Evolutionary conservation across 2,329 filamentous ascomycete species (phyloP).

Genomic region (Clarireedia monteithiana): DNA sequence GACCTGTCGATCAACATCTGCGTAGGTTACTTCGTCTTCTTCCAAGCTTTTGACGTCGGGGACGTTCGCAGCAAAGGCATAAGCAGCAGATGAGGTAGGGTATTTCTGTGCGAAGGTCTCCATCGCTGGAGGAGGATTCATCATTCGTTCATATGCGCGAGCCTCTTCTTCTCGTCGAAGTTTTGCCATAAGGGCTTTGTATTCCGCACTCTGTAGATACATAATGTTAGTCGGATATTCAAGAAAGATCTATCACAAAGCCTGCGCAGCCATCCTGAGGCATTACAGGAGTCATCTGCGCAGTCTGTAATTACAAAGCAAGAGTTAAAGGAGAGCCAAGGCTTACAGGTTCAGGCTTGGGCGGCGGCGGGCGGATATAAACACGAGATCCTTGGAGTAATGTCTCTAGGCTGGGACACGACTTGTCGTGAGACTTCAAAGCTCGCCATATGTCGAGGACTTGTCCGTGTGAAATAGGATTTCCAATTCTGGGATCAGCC

Average conservation of each 20-base stretch:
- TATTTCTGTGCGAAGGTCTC: constrained; percentile 56
- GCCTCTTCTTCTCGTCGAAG: constrained; percentile 78
- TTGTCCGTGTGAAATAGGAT: constrained; percentile 65
- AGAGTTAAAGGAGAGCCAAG: not conserved
- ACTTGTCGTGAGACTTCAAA: constrained; percentile 34
- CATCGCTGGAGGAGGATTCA: constrained; percentile 47
- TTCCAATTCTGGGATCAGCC: constrained; percentile 39
- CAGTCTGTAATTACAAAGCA: too few relatives aligned
- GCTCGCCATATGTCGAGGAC: constrained; percentile 53
- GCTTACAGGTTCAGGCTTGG: constrained; percentile 69
- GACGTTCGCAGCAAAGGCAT: constrained; percentile 45
- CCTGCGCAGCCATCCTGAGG: not conserved
- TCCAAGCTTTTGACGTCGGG: constrained; percentile 35
- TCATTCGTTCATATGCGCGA: constrained; percentile 74
- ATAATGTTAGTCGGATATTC: not conserved
- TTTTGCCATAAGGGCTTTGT: constrained; percentile 78
- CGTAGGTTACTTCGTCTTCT: constrained; percentile 59
- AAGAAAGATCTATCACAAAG: too few relatives aligned
- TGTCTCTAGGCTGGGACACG: constrained; percentile 50
- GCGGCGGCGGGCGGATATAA: constrained; percentile 72
- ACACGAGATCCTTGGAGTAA: constrained; percentile 65
- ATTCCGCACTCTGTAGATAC: constrained; percentile 59
- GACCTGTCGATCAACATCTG: constrained; percentile 72
- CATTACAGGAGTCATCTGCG: not conserved
- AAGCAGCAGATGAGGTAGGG: constrained; percentile 42